phyloP scores from a whole-genome alignment of 306 rosid genomes.

The Lagenaria siceraria region DNA sequence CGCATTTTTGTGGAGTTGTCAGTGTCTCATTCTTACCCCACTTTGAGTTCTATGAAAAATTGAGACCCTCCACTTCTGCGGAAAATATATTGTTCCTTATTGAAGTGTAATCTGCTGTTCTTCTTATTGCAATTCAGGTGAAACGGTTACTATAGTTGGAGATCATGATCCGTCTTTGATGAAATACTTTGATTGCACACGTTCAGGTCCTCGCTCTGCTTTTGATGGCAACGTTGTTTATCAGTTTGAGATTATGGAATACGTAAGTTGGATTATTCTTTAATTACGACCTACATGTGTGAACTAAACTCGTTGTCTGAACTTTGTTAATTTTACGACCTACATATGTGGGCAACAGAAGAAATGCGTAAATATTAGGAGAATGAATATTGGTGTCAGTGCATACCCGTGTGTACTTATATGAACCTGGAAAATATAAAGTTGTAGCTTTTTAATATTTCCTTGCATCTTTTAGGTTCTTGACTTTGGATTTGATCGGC shows the following conservation, averaged over 20 bases:
- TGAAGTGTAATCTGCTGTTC: not conserved
- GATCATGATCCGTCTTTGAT: constrained; percentile 69
- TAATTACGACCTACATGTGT: not conserved
- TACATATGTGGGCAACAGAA: not conserved
- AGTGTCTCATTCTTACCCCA: not conserved
- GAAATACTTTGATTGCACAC: constrained; percentile 77
- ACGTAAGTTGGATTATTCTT: constrained; percentile 37
- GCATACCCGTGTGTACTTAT: constrained; percentile 1
- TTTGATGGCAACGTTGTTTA: constrained; percentile 52
- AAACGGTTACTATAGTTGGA: constrained; percentile 80
- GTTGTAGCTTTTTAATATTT: constrained; percentile 13
- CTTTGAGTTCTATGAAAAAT: too few species aligned
- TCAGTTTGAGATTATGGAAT: constrained; percentile 97
- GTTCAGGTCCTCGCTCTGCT: constrained; percentile 55
- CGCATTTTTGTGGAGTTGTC: too few species aligned
- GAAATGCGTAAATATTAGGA: not conserved
- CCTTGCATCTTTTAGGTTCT: constrained; percentile 48
- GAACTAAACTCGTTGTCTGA: not conserved
- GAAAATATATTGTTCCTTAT: not conserved
- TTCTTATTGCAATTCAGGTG: constrained; percentile 36
- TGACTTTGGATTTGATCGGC: constrained; percentile 88
- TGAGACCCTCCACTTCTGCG: not conserved
- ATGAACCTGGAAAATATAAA: not conserved
- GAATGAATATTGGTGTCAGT: not conserved
- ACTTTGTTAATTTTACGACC: not conserved